Base-by-base conservation (phyloP, 805 yeast species). In the Barnettozyma sucrosica region DNA sequence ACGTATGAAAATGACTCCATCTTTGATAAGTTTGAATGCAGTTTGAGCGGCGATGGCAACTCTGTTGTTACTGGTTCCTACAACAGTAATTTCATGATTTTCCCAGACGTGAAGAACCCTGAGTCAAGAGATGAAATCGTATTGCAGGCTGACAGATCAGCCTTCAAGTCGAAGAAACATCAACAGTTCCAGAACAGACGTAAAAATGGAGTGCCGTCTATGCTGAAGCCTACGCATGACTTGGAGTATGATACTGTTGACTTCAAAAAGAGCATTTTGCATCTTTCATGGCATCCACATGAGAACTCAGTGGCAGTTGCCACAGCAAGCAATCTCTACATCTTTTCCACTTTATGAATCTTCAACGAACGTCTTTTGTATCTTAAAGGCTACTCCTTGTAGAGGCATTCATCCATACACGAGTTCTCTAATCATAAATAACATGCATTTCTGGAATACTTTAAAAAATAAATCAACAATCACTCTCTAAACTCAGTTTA, bases 1-100 rank as follows among this genome's bases (percentile, higher is more conserved):
- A 89, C 98, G 40, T 93, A 95, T 72, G 99, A 93, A 67, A 90
- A 89, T 65, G 99, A 93, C 70, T 96, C 98, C 41, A 93, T 93
- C 49, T 93, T 93, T 70, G 99, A 93, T 73, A 95, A 93, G 74
- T 93, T 93, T 67, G 99, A 93, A 74, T 96, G 90, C 52, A 93
- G 83, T 57, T 89, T 93, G 63, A 79, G 89, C 57, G 99, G 98
- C 34, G 97, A 95, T 69, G 86, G 88, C 60, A 80, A 82, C 63
- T 81, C 89, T 51, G 82, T 93, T 51, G 88, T 93, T 92, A 90
- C 99, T 13, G 99, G 99, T 46, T 85, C 97, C 36, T 93, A 93
- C 74, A 89, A 90, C 69, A 93, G 92, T 71, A 90, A 90, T 71
- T 93, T 95, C 65, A 88, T 89, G 95, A 88, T 93, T 56, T 93